These are phyloP conservation scores for Penicillium odoratum DNA, from an alignment of 495 filamentous ascomycete genomes.

Conservation along the genomic window DNA sequence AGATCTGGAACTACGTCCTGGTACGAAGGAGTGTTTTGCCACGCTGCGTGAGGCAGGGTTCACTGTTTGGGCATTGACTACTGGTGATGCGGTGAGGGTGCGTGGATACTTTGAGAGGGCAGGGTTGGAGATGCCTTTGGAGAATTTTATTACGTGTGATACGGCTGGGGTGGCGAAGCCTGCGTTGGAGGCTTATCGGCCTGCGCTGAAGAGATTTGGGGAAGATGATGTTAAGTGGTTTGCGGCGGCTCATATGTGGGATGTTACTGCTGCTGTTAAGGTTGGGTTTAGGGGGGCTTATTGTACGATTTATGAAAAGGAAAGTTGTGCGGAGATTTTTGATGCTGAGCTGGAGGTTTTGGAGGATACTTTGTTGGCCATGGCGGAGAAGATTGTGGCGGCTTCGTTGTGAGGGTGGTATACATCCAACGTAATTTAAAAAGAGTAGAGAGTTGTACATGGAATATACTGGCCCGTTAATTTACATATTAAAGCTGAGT, in stretches of 20 bases:
- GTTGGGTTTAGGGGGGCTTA: conserved; percentile 35
- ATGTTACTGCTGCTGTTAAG: conserved; percentile 35
- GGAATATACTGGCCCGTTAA: background rate
- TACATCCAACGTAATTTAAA: background rate
- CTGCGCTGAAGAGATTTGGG: conserved; percentile 14
- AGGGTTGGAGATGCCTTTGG: conserved; percentile 38
- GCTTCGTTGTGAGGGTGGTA: conserved; percentile 13
- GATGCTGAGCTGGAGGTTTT: conserved; percentile 29
- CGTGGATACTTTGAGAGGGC: conserved; percentile 38
- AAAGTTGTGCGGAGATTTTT: conserved; percentile 33
- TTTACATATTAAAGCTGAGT: background rate
- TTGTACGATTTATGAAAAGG: conserved; percentile 36
- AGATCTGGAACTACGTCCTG: conserved; percentile 30
- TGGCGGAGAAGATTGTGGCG: conserved; percentile 33
- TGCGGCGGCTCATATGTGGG: conserved; percentile 45
- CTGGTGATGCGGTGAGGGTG: conserved; percentile 38
- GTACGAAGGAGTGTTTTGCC: conserved; percentile 30
- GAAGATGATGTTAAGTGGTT: conserved; percentile 31
- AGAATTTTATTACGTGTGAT: conserved; percentile 44
- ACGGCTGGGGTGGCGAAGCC: conserved; percentile 33
- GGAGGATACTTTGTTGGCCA: conserved; percentile 26
- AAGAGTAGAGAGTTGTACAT: background rate
- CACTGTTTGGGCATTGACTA: conserved; percentile 45
- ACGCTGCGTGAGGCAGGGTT: conserved; percentile 36
- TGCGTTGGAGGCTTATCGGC: conserved; percentile 31